Evolutionary conservation across 2,329 filamentous ascomycete genomes (phyloP).

Genomic region (Daldinia sp.): DNA sequence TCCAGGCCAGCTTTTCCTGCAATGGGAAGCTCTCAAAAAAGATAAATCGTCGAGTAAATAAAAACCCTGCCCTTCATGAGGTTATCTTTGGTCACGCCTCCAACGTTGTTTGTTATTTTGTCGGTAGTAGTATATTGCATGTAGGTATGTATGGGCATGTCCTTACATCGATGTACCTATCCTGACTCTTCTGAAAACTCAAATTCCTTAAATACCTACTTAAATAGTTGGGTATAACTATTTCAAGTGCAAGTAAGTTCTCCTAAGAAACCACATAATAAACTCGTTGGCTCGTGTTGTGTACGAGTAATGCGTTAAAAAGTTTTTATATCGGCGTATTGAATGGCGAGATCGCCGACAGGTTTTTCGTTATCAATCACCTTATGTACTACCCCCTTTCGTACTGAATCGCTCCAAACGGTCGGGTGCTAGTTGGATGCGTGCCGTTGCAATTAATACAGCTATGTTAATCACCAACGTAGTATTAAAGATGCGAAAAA

Average conservation of each 20-base stretch:
- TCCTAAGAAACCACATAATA: neutral
- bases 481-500: too few relatives aligned
- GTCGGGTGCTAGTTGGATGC: slow-evolving; percentile 37
- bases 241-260: neutral
- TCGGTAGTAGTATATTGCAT: neutral
- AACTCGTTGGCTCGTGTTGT: neutral
- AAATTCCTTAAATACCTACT: neutral
- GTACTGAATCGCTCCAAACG: slow-evolving; percentile 35
- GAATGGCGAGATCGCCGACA: slow-evolving; percentile 22
- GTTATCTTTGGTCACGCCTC: slow-evolving; percentile 23
- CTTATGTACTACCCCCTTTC: slow-evolving; percentile 8
- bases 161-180: neutral
- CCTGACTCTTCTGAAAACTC: neutral
- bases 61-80: slow-evolving; percentile 13
- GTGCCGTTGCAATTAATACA: slow-evolving; percentile 31
- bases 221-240: too few relatives aligned
- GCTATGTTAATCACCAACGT: slow-evolving; percentile 29
- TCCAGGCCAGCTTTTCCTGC: slow-evolving; percentile 36
- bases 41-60: slow-evolving; percentile 29
- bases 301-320: slow-evolving; percentile 10
- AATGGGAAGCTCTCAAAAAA: slow-evolving; percentile 46
- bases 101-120: slow-evolving; percentile 11
- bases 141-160: neutral
- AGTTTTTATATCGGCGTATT: neutral
- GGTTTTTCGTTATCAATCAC: slow-evolving; percentile 14